Base-by-base conservation (phyloP, 257 asterid genomes). In the Salvia splendens region DNA sequence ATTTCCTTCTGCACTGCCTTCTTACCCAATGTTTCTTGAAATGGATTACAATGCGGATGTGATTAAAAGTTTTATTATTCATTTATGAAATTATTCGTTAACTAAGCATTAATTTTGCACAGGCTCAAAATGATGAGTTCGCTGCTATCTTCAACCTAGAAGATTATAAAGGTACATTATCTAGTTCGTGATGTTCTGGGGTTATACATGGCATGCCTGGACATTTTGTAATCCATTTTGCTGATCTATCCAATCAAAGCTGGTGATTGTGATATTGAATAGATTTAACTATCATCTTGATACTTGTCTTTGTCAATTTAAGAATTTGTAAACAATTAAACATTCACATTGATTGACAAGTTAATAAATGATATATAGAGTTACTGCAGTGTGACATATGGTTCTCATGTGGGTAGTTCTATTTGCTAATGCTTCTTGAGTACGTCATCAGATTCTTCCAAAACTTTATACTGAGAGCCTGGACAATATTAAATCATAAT, bases 111-210 rank as follows among this genome's bases (percentile, higher is more conserved):
- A 70, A 9, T 43, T 64, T 71, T 53, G 35, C 75, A 16, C 95
- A 94, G 97, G 96, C 85, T 73, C 93, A 89, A 77, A 91, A 84
- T 81, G 86, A 82, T 60, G 83, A 86, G 68, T 94, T 91, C 58
- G 88, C 96, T 68, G 86, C 93, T 73, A 61, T 87, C 64, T 94
- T 91, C 67, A 94, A 91, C 80, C 91, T 94, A 48, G 99, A 91
- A 79, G 99, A 94, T 75, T 91, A 87, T 82, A 91, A 87, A 89
- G 99, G 99, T 91, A 87, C 64, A 70, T 56, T 15, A 12, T 24
- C 51, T 16, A 41, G 32, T 45, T 65, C 49, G 41, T 64, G 52
- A 57, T 57, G 36, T 57, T 67, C 68, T 69, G 62, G n/a, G 24
- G 10, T 35, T 12, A 48, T 72, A 40, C 72, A 43, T 50, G 59